Evolutionary conservation across 139 green algal species (phyloP).

Genomic region (Micractinium sp.): DNA sequence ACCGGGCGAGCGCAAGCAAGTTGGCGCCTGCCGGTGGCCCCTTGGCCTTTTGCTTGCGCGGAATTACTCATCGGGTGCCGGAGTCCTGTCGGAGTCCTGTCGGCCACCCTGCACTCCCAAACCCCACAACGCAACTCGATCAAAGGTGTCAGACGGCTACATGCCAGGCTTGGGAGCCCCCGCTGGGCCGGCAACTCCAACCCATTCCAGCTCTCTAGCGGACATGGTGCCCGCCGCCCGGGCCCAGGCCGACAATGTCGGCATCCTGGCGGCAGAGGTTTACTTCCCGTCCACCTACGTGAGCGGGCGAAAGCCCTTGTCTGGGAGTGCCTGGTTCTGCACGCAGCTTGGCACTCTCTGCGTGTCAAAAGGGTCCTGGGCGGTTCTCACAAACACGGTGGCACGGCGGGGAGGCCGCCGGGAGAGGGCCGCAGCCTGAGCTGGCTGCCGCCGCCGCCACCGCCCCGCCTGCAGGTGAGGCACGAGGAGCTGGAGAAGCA

Average conservation of each 20-base stretch:
- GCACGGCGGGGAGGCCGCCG: background rate
- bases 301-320: slow-evolving; percentile 1
- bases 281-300: slow-evolving; percentile 74
- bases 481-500: slow-evolving; percentile 77
- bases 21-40: no score
- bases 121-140: no score
- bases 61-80: no score
- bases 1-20: no score
- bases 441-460: background rate
- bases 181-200: background rate
- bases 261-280: slow-evolving; percentile 73
- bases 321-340: no score
- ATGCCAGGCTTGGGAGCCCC: background rate
- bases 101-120: no score
- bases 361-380: no score
- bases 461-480: slow-evolving; percentile 39
- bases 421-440: no score
- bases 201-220: background rate
- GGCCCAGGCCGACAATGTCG: slow-evolving; percentile 53
- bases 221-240: background rate
- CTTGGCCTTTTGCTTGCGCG: no score
- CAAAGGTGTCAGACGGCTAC: background rate
- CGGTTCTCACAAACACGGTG: background rate
- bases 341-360: no score
- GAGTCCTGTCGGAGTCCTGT: no score